Conservation (phyloP, 1,139 yeast genomes). For the Candida labiduridarum region DNA sequence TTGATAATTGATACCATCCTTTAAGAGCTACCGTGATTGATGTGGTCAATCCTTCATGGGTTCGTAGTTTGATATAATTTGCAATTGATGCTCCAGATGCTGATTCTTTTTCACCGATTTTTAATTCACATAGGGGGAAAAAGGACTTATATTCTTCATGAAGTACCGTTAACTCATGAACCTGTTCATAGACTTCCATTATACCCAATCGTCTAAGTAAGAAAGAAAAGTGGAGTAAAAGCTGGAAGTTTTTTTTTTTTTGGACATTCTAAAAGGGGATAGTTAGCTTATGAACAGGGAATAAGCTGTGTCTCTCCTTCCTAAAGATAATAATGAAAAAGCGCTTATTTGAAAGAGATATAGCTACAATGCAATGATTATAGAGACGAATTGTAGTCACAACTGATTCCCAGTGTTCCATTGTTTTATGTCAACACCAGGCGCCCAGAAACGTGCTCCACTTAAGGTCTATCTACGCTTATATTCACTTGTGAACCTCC, state of each 20-base stretch:
- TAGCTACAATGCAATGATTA: background rate
- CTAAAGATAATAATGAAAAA: too few relatives aligned
- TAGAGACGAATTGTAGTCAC: slow-evolving; percentile 43
- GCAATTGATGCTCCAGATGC: slow-evolving; percentile 6
- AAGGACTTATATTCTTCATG: slow-evolving; percentile 30
- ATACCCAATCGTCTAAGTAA: too few relatives aligned
- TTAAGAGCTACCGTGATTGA: slow-evolving; percentile 30
- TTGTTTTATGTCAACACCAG: slow-evolving; percentile 47
- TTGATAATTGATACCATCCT: slow-evolving; percentile 37
- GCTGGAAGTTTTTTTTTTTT: background rate
- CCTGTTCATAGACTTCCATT: slow-evolving; percentile 22
- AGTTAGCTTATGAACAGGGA: too few relatives aligned
- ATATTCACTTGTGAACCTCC: slow-evolving; percentile 30
- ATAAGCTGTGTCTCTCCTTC: too few relatives aligned
- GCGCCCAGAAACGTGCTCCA: slow-evolving; percentile 64
- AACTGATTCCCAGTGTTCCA: slow-evolving; percentile 61
- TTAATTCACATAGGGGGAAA: slow-evolving; percentile 27
- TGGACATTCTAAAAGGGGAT: too few relatives aligned
- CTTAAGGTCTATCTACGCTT: slow-evolving; percentile 47
- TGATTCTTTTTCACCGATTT: slow-evolving; percentile 1
- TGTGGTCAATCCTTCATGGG: slow-evolving; percentile 22
- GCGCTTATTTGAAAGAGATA: too few relatives aligned
- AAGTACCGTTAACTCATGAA: slow-evolving; percentile 28
- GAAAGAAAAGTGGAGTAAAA: slow-evolving; percentile 2
- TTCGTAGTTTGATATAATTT: slow-evolving; percentile 9